Percentiles rank a stretch among this genome's conserved stretches.
Conservation (phyloP, 768 basidiomycete species). For the Cystobasidiopsis lactophilus region DNA sequence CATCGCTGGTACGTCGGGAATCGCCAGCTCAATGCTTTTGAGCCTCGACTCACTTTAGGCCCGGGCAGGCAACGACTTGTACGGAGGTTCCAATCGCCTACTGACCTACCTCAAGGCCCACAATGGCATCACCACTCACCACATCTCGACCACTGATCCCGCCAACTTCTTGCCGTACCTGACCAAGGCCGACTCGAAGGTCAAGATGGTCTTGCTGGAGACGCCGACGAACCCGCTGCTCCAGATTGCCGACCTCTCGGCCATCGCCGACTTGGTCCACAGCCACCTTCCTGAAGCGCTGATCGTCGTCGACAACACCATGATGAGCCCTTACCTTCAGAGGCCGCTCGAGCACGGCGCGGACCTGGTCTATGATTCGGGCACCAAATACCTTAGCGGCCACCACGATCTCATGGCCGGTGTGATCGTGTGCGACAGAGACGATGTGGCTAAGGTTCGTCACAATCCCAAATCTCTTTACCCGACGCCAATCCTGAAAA, state of each 20-base stretch:
- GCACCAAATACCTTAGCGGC: slow-evolving; percentile 89
- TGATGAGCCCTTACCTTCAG: slow-evolving; percentile 98
- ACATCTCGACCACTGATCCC: slow-evolving; percentile 76
- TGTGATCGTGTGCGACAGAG: slow-evolving; percentile 71
- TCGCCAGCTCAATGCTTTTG: neutral
- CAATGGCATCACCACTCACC: slow-evolving; percentile 69
- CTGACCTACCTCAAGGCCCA: slow-evolving; percentile 70
- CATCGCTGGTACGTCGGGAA: slow-evolving; percentile 41
- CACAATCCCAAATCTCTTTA: neutral
- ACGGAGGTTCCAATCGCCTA: slow-evolving; percentile 91
- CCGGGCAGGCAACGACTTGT: slow-evolving; percentile 49
- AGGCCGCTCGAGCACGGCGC: slow-evolving; percentile 85
- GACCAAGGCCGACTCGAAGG: slow-evolving; percentile 25
- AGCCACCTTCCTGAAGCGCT: slow-evolving; percentile 55
- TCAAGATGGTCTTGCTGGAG: slow-evolving; percentile 75
- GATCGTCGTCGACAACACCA: slow-evolving; percentile 88
- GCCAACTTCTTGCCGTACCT: slow-evolving; percentile 40
- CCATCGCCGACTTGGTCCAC: slow-evolving; percentile 64
- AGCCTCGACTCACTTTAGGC: no score
- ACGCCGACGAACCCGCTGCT: slow-evolving; percentile 92
- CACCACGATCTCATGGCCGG: slow-evolving; percentile 99
- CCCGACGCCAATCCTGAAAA: neutral
- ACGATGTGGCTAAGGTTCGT: slow-evolving; percentile 61
- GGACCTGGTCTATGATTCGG: slow-evolving; percentile 94
- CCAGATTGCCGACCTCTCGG: slow-evolving; percentile 74